These are phyloP conservation scores for Hygrophorus russula DNA, from an alignment of 768 basidiomycete species.

Conservation along the genomic window DNA sequence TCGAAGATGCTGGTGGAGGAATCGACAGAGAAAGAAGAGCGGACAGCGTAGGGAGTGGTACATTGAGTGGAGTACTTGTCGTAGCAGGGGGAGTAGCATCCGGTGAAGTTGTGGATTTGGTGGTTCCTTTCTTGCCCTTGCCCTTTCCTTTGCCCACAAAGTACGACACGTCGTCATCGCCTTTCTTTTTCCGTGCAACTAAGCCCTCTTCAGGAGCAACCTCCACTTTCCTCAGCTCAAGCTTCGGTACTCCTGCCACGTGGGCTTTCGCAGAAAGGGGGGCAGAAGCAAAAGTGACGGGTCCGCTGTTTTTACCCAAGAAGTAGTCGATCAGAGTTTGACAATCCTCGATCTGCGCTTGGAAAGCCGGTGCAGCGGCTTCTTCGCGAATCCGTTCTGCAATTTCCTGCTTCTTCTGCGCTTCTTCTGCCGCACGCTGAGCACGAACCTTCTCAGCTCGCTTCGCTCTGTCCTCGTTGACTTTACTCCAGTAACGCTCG, in stretches of 20 bases:
- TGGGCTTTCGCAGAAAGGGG: constrained; percentile 28
- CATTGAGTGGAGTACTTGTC: constrained; percentile 36
- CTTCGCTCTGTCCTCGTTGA: constrained; percentile 80
- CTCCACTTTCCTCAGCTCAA: constrained; percentile 82
- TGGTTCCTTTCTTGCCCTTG: constrained; percentile 47
- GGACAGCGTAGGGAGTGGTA: constrained; percentile 78
- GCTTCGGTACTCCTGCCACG: constrained; percentile 59
- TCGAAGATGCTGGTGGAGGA: constrained; percentile 67
- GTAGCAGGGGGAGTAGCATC: constrained; percentile 18
- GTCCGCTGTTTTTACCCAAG: constrained; percentile 49
- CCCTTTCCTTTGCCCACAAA: constrained; percentile 66
- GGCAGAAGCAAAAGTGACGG: constrained; percentile 30
- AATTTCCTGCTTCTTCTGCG: constrained; percentile 69
- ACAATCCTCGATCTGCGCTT: constrained; percentile 92
- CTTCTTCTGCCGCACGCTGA: constrained; percentile 69
- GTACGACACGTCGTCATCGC: constrained; percentile 71
- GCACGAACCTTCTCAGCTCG: constrained; percentile 69
- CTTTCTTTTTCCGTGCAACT: constrained; percentile 86
- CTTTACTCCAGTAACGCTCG: constrained; percentile 72
- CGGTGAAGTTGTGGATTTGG: constrained; percentile 27
- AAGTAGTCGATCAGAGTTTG: constrained; percentile 84
- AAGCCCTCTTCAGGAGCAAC: constrained; percentile 49
- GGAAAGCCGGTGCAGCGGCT: constrained; percentile 82
- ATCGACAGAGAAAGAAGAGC: constrained; percentile 86
- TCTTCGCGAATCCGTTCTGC: constrained; percentile 80